Conservation (phyloP, 164 flowering plant genomes). For the Echeveria elegans region DNA sequence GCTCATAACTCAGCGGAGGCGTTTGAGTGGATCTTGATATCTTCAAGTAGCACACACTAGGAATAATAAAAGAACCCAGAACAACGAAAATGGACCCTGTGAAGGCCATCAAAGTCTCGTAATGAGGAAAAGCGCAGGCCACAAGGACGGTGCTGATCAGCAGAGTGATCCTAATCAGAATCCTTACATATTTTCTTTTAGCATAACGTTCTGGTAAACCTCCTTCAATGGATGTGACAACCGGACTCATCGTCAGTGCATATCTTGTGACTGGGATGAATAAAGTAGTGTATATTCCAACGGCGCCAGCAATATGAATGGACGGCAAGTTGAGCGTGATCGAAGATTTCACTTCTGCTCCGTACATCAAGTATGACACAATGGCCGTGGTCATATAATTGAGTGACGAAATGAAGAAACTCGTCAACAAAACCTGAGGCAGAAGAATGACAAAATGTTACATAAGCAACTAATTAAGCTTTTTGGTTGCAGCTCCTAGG, state of each 20-base stretch:
- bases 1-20: slow-evolving; percentile 11
- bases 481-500: background rate
- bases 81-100: slow-evolving; percentile 17
- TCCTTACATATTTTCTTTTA: background rate
- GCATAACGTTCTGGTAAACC: slow-evolving; percentile 8
- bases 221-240: slow-evolving; percentile 16
- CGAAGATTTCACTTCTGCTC: slow-evolving; percentile 14
- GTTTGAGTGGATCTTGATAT: background rate
- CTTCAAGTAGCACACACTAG: slow-evolving; percentile 18
- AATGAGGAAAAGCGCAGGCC: slow-evolving; percentile 13
- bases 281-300: slow-evolving; percentile 19
- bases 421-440: slow-evolving; percentile 18
- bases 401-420: slow-evolving; percentile 15
- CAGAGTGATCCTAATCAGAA: slow-evolving; percentile 5
- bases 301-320: background rate
- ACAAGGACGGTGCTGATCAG: slow-evolving; percentile 11
- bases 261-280: slow-evolving; percentile 15
- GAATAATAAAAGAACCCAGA: slow-evolving; percentile 13
- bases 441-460: background rate
- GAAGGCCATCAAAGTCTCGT: slow-evolving; percentile 14
- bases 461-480: too few species aligned
- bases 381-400: slow-evolving; percentile 14
- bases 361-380: slow-evolving; percentile 20
- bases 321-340: slow-evolving; percentile 17
- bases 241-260: slow-evolving; percentile 18